phyloP scores from a whole-genome alignment of 2,329 filamentous ascomycete species.

The Curvularia spicifera region DNA sequence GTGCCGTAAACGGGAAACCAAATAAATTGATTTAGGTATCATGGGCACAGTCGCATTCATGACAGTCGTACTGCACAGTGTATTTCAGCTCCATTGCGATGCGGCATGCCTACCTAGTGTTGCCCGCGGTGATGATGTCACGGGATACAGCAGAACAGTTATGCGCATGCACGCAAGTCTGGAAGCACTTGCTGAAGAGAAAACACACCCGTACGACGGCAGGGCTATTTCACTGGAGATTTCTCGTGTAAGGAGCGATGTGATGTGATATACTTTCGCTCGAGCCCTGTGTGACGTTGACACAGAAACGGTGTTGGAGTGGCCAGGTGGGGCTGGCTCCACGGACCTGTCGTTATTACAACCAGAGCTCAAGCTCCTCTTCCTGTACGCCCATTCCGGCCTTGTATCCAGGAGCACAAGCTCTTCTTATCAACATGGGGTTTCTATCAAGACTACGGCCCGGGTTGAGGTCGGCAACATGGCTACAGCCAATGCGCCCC shows the following conservation, averaged over 20 bases:
- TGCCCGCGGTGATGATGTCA: neutral
- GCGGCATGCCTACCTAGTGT: neutral
- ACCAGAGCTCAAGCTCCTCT: neutral
- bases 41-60: neutral
- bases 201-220: no score
- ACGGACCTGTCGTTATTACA: neutral
- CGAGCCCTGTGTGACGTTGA: slow-evolving; percentile 1
- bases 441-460: slow-evolving; percentile 22
- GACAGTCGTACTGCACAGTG: no score
- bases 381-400: neutral
- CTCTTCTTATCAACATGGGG: neutral
- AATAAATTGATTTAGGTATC: neutral
- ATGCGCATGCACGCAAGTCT: slow-evolving; percentile 15
- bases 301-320: neutral
- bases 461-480: slow-evolving; percentile 9
- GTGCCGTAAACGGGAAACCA: no score
- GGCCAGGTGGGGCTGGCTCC: slow-evolving; percentile 15
- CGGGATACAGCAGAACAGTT: slow-evolving; percentile 11
- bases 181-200: neutral
- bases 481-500: neutral
- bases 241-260: neutral
- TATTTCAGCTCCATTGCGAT: neutral
- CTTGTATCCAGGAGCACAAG: neutral
- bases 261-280: neutral
- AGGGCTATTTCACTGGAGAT: neutral